phyloP scores from a whole-genome alignment of 371 early-diverging fungal species.

The Ordospora colligata region DNA sequence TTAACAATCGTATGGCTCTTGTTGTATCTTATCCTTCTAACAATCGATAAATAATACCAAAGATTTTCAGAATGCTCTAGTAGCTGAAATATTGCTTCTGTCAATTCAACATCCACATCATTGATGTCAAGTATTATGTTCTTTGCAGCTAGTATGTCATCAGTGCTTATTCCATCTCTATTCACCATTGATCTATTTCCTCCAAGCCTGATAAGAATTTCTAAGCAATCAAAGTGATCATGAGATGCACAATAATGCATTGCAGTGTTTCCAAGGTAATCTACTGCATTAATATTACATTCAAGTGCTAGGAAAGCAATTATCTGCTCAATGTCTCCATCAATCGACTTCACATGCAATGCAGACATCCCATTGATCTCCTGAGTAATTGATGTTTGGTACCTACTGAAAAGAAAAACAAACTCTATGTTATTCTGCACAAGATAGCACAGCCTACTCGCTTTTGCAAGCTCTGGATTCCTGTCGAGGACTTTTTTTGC shows the following conservation, averaged over 20 bases:
- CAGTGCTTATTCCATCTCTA: background rate
- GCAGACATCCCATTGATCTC: conserved; percentile 40
- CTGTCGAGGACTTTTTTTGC: conserved; percentile 32
- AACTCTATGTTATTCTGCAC: conserved; percentile 17
- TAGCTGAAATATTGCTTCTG: background rate
- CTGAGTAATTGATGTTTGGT: conserved; percentile 13
- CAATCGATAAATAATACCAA: background rate
- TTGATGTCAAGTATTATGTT: background rate
- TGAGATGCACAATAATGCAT: conserved; percentile 18
- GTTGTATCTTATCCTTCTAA: background rate
- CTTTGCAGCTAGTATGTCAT: background rate
- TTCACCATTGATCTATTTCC: conserved; percentile 25
- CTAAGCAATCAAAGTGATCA: background rate
- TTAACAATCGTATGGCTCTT: background rate
- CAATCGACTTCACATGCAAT: conserved; percentile 21
- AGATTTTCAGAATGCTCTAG: background rate
- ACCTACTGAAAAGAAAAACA: conserved; percentile 25
- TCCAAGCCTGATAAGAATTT: conserved; percentile 18
- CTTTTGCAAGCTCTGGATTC: conserved; percentile 12
- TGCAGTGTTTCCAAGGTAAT: conserved; percentile 13
- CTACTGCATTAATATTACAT: conserved; percentile 4
- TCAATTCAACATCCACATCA: background rate
- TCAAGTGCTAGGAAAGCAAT: conserved; percentile 7
- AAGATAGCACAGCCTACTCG: conserved; percentile 29
- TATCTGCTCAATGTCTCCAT: background rate